These are phyloP conservation scores for Annulohypoxylon maeteangense DNA, from an alignment of 495 filamentous ascomycete species.

Conservation along the genomic window DNA sequence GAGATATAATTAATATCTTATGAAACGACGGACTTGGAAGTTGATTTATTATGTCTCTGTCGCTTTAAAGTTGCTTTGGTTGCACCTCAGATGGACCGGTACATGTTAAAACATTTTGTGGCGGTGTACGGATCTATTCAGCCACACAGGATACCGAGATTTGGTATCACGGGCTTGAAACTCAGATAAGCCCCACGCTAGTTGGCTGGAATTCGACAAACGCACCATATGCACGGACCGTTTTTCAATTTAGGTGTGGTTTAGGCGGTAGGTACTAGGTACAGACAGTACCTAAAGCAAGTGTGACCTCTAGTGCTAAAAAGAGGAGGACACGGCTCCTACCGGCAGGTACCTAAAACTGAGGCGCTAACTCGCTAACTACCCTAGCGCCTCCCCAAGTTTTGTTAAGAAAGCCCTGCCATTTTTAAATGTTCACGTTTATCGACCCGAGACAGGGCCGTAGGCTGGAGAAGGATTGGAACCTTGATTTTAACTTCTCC, in stretches of 20 bases:
- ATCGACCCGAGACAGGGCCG: conserved; percentile 29
- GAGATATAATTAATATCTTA: background rate
- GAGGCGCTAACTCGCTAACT: conserved; percentile 41
- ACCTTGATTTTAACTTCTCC: conserved; percentile 36
- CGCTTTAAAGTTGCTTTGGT: background rate
- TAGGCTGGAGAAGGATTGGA: conserved; percentile 30
- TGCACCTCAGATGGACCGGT: background rate
- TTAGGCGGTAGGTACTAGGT: background rate
- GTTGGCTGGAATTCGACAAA: conserved; percentile 13
- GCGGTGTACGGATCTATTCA: conserved; percentile 19
- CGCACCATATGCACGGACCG: background rate
- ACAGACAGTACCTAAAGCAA: background rate
- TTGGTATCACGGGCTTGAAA: conserved; percentile 5
- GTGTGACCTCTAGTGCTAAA: conserved; percentile 9
- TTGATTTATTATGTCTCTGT: background rate
- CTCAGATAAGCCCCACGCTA: background rate
- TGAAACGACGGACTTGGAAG: background rate
- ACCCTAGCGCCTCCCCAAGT: conserved; percentile 32
- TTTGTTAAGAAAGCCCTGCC: conserved; percentile 30
- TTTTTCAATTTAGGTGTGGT: background rate
- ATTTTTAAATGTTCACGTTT: conserved; percentile 33
- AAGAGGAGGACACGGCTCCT: conserved; percentile 33
- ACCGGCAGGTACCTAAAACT: conserved; percentile 38
- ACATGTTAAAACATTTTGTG: conserved; percentile 2
- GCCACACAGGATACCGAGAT: conserved; percentile 13